Conservation (phyloP, 441 rosid species). For the Populus trichocarpa region DNA sequence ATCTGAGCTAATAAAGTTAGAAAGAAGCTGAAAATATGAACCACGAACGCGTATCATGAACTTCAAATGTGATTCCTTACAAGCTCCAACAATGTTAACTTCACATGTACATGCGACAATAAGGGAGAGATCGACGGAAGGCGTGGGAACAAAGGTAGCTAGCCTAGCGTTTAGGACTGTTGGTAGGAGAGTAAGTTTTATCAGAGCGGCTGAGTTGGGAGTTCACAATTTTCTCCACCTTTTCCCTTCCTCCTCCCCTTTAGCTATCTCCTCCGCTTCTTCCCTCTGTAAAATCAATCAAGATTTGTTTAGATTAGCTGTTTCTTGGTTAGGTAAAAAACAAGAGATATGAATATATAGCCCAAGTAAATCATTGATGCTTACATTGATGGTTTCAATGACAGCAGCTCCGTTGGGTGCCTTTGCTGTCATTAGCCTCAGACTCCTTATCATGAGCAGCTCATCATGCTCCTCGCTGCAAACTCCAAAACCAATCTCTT, state of each 20-base stretch:
- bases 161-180: not conserved
- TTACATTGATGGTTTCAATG: not conserved
- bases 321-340: not conserved
- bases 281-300: conserved; percentile 10
- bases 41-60: no score
- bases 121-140: not conserved
- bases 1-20: not conserved
- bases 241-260: conserved; percentile 10
- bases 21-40: not conserved
- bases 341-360: not conserved
- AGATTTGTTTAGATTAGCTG: not conserved
- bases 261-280: conserved; percentile 1
- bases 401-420: conserved; percentile 12
- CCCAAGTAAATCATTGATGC: not conserved
- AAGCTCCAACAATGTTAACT: no score
- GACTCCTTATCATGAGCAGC: not conserved
- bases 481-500: not conserved
- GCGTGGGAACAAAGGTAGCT: not conserved
- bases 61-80: not conserved
- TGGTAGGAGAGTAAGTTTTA: not conserved
- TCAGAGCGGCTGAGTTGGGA: not conserved
- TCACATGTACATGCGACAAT: not conserved
- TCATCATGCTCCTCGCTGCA: not conserved
- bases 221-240: conserved; percentile 4
- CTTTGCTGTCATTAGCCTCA: not conserved